These are phyloP conservation scores for Jamesozyma rosinii DNA, from an alignment of 805 yeast genomes.

Conservation along the genomic window DNA sequence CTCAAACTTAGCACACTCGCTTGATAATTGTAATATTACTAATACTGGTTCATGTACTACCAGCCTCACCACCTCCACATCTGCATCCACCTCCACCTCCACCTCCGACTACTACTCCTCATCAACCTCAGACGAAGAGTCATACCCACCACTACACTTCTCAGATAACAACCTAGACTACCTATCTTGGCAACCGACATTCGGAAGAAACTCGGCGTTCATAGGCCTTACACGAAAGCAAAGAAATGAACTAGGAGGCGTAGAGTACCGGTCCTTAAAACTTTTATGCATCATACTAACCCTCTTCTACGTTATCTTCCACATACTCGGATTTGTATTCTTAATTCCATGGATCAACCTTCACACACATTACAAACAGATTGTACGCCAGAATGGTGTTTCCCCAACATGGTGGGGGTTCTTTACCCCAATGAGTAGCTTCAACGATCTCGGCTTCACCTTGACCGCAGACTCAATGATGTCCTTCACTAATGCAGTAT, in stretches of 20 bases:
- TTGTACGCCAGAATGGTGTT: slow-evolving; percentile 46
- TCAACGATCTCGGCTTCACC: slow-evolving; percentile 76
- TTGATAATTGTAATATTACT: not conserved
- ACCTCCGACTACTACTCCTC: slow-evolving; percentile 9
- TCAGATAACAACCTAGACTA: slow-evolving; percentile 37
- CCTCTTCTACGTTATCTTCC: slow-evolving; percentile 64
- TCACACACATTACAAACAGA: slow-evolving; percentile 33
- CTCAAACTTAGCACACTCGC: not conserved
- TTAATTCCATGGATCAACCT: slow-evolving; percentile 52
- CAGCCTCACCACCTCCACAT: not conserved
- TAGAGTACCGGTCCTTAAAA: slow-evolving; percentile 83
- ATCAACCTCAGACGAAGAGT: slow-evolving; percentile 19
- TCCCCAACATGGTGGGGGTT: slow-evolving; percentile 88
- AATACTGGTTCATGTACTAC: not conserved
- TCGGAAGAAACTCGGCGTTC: slow-evolving; percentile 91
- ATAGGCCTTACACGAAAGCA: slow-evolving; percentile 72
- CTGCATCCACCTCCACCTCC: not conserved
- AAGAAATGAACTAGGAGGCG: slow-evolving; percentile 91
- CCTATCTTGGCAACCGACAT: slow-evolving; percentile 79
- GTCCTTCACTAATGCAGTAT: slow-evolving; percentile 54
- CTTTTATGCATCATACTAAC: slow-evolving; percentile 56
- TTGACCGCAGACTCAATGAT: slow-evolving; percentile 71
- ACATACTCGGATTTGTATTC: slow-evolving; percentile 42
- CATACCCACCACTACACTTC: slow-evolving; percentile 27
- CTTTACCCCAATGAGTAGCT: slow-evolving; percentile 67